Evolutionary conservation across 129 eudicot genomes (phyloP), one percentile per base, ranked within the genome.

Genomic region (Escallonia rubra): DNA sequence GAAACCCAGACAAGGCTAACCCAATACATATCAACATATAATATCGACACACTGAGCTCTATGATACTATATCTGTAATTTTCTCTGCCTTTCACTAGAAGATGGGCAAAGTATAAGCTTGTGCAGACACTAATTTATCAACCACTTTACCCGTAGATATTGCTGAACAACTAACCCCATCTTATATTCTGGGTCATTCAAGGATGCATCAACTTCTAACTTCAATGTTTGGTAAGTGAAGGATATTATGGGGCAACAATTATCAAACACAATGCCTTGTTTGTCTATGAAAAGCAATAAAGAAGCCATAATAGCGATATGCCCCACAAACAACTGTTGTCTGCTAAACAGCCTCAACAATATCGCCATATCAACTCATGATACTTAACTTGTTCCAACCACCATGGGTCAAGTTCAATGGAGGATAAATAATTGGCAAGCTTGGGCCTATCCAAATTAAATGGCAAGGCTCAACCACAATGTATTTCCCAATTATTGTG

Each of bases 301-400:
- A 61, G 64, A 57, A 74, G 61, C 76, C 73, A 48, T 57, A 61
- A 51, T 51, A 4, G 14, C 74, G 16, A 41, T 56, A 65, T 49
- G 66, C 76, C 80, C 94, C 71, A 77, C 86, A 68, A 41, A 68
- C 64, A 78, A 65, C 71, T 68, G 61, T 74, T 62, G 80, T 65
- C 75, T 64, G 45, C 61, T 80, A 52, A 82, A 65, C 76, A 61
- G 69, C 57, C 81, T 73, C 67, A 55, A 79, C 75, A 72, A 58
- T 55, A 11, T 64, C 42, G 75, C 64, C 75, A 39, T 11, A 70
- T 47, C 65, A 67, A 54, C 81, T 59, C 7, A 50, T 57, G 57
- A 59, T 72, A 47, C 68, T 58, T 60, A 72, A 78, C 82, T 72
- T 72, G 76, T 79, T 70, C 82, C 87, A 81, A 77, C 88, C 67